Percentiles rank a stretch among this genome's conserved stretches.
Evolutionary conservation across 1,284 basidiomycete species (phyloP).

Genomic region (Stereum hirsutum): DNA sequence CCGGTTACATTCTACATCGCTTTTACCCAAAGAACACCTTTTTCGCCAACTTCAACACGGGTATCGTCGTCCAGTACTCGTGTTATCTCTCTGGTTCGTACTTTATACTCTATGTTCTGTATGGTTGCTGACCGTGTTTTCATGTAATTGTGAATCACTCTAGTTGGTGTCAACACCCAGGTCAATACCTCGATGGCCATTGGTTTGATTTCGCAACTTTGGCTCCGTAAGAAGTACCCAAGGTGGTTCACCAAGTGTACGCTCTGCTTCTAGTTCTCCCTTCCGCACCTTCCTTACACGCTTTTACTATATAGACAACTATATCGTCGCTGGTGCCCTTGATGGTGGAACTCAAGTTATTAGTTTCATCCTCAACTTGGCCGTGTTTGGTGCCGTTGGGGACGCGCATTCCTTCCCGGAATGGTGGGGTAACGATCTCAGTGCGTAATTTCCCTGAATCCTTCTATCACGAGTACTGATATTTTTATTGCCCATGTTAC

Average conservation of each 20-base stretch:
- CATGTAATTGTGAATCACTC: constrained; percentile 29
- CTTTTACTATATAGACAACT: constrained; percentile 5
- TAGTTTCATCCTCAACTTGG: constrained; percentile 30
- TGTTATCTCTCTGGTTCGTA: too few species aligned
- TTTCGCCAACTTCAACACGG: constrained; percentile 36
- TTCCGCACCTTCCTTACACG: too few species aligned
- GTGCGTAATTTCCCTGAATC: too few species aligned
- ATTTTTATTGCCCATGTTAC: too few species aligned
- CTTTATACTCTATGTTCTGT: constrained; percentile 1
- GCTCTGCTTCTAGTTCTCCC: too few species aligned
- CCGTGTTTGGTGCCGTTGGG: constrained; percentile 51
- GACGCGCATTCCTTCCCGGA: constrained; percentile 31
- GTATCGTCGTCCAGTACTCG: constrained; percentile 32
- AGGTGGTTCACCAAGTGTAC: constrained; percentile 38
- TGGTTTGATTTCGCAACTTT: constrained; percentile 42
- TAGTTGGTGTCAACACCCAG: constrained; percentile 45
- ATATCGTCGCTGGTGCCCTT: constrained; percentile 10
- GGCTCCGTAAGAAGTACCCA: constrained; percentile 15
- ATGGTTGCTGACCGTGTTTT: constrained; percentile 16
- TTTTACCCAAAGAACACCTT: constrained; percentile 34
- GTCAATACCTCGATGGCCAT: constrained; percentile 38
- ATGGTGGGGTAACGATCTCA: too few species aligned
- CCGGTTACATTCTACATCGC: constrained; percentile 40
- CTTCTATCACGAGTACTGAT: too few species aligned
- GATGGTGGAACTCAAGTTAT: too few species aligned